A percentile compares a stretch with the other conserved stretches of the same genome.
phyloP scores from a whole-genome alignment of 1,284 basidiomycete genomes.

The Irpex sp. region DNA sequence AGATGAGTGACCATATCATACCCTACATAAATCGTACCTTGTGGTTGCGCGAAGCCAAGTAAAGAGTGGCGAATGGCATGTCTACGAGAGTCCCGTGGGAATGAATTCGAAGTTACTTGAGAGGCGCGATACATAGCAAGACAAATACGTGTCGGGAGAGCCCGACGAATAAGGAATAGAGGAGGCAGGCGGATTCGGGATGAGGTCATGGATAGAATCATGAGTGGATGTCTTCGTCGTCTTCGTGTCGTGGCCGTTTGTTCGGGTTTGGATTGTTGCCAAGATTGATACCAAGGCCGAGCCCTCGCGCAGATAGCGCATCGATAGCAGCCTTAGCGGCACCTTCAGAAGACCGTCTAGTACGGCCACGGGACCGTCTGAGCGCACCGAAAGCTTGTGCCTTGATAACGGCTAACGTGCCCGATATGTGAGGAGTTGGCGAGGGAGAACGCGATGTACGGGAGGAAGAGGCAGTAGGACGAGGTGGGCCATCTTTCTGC shows the following conservation, averaged over 20 bases:
- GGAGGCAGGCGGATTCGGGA: neutral
- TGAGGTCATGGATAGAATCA: slow-evolving; percentile 21
- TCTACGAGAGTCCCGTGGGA: neutral
- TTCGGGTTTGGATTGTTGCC: slow-evolving; percentile 51
- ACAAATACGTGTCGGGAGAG: neutral
- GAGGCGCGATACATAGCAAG: neutral
- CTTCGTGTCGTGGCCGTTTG: slow-evolving; percentile 45
- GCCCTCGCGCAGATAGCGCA: slow-evolving; percentile 71
- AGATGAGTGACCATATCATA: neutral
- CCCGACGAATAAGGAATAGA: neutral
- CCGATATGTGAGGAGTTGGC: slow-evolving; percentile 61
- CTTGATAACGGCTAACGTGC: slow-evolving; percentile 82
- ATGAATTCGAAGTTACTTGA: neutral
- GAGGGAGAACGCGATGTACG: slow-evolving; percentile 68
- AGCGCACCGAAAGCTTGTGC: slow-evolving; percentile 82
- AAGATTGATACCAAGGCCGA: slow-evolving; percentile 52
- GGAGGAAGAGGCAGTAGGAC: slow-evolving; percentile 24
- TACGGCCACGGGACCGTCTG: slow-evolving; percentile 68
- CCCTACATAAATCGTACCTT: neutral
- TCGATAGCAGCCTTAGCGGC: slow-evolving; percentile 75
- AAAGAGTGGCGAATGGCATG: slow-evolving; percentile 3
- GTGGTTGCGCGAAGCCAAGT: neutral
- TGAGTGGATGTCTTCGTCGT: slow-evolving; percentile 42
- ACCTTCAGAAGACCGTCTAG: slow-evolving; percentile 67
- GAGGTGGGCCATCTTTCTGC: slow-evolving; percentile 31